A percentile compares a stretch with the other conserved stretches of the same genome.
phyloP scores from a whole-genome alignment of 768 basidiomycete genomes.

The Rhodotorula toruloides region DNA sequence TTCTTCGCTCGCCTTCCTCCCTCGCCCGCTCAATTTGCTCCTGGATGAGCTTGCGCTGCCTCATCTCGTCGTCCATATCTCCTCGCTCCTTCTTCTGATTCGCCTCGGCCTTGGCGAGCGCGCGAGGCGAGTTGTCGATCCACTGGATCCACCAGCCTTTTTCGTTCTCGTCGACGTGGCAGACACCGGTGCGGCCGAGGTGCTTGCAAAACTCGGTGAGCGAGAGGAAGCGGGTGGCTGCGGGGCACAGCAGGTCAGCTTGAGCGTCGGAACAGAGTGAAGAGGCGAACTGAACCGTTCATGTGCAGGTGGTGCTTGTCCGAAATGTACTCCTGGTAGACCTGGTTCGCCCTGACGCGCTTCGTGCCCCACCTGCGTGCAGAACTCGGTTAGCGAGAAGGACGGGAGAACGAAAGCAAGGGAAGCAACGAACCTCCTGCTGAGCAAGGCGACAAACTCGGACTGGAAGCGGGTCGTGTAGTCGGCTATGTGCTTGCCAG shows the following conservation, averaged over 20 bases:
- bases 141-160: slow-evolving; percentile 97
- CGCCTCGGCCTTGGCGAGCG: slow-evolving; percentile 84
- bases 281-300: slow-evolving; percentile 66
- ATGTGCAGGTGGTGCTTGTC: slow-evolving; percentile 94
- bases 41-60: slow-evolving; percentile 78
- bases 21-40: slow-evolving; percentile 90
- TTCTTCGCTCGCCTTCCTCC: slow-evolving; percentile 46
- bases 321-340: slow-evolving; percentile 95
- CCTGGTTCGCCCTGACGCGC: slow-evolving; percentile 85
- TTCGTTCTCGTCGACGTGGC: slow-evolving; percentile 93
- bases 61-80: slow-evolving; percentile 86
- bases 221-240: slow-evolving; percentile 72
- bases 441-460: slow-evolving; percentile 84
- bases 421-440: slow-evolving; percentile 59
- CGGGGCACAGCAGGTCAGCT: background rate
- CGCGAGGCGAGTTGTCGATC: slow-evolving; percentile 94
- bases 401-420: background rate
- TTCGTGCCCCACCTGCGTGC: slow-evolving; percentile 75
- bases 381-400: too few species aligned
- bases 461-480: slow-evolving; percentile 84
- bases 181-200: slow-evolving; percentile 76
- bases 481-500: slow-evolving; percentile 82
- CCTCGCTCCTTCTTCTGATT: slow-evolving; percentile 84
- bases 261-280: background rate
- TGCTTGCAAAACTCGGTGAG: slow-evolving; percentile 92